Evolutionary conservation across 2,329 filamentous ascomycete genomes (phyloP).

Genomic region (Fusarium abutilonis): DNA sequence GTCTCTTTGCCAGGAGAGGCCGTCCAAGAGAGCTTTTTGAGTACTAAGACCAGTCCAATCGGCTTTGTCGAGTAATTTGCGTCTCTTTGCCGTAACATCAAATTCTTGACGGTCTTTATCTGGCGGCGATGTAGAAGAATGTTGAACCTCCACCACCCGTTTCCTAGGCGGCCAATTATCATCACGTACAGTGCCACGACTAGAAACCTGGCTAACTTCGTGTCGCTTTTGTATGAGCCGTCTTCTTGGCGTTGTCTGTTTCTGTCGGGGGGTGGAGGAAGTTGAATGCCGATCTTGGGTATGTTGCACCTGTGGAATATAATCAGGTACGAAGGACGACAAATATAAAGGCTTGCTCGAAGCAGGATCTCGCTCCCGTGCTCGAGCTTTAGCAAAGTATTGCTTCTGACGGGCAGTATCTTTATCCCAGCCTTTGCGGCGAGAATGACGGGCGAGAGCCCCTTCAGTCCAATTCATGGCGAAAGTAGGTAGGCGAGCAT

Average conservation of each 20-base stretch:
- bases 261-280: conserved; percentile 9
- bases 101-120: background rate
- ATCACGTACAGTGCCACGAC: background rate
- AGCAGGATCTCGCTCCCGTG: conserved; percentile 30
- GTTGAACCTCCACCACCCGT: background rate
- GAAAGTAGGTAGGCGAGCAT: background rate
- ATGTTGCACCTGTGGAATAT: conserved; percentile 31
- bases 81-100: conserved; percentile 41
- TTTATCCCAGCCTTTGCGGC: conserved; percentile 47
- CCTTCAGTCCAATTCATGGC: conserved; percentile 58
- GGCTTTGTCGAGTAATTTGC: conserved; percentile 40
- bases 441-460: conserved; percentile 50
- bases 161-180: background rate
- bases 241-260: conserved; percentile 16
- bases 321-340: conserved; percentile 44
- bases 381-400: conserved; percentile 52
- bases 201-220: background rate
- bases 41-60: conserved; percentile 49
- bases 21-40: conserved; percentile 45
- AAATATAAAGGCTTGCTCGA: conserved; percentile 7
- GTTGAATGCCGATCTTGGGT: background rate
- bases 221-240: conserved; percentile 21
- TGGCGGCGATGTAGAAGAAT: background rate
- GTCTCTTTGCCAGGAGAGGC: conserved; percentile 32
- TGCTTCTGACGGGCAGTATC: conserved; percentile 51